phyloP scores from a whole-genome alignment of 768 basidiomycete species.

The Hirschioporus abietinus region DNA sequence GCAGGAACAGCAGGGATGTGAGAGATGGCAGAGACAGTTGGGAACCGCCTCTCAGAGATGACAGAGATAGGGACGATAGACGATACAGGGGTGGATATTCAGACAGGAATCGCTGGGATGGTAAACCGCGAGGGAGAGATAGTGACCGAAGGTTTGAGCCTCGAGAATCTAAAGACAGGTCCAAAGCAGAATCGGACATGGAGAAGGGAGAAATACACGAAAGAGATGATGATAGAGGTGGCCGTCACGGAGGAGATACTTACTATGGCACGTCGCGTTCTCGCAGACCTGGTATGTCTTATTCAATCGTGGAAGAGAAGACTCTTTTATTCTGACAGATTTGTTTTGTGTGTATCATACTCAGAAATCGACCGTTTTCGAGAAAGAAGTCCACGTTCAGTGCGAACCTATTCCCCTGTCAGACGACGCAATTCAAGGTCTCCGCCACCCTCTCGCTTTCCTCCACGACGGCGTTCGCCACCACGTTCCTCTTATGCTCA shows the following conservation, averaged over 20 bases:
- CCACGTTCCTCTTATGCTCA: background rate
- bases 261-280: background rate
- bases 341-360: background rate
- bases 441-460: background rate
- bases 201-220: background rate
- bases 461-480: no score
- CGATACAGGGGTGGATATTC: background rate
- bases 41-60: background rate
- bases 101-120: background rate
- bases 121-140: background rate
- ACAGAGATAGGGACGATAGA: background rate
- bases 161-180: background rate
- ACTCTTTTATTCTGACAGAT: background rate
- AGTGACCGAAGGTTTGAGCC: background rate
- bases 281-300: background rate
- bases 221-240: background rate
- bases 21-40: background rate
- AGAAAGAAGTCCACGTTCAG: background rate
- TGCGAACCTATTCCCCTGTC: background rate
- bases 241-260: background rate
- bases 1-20: background rate
- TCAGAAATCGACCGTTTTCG: background rate
- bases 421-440: background rate
- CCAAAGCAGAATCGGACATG: background rate
- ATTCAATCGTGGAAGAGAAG: background rate